Percentiles rank a stretch among this genome's conserved stretches.
Conservation (phyloP, 2,329 filamentous ascomycete genomes). For the Penicillium griseofulvum region DNA sequence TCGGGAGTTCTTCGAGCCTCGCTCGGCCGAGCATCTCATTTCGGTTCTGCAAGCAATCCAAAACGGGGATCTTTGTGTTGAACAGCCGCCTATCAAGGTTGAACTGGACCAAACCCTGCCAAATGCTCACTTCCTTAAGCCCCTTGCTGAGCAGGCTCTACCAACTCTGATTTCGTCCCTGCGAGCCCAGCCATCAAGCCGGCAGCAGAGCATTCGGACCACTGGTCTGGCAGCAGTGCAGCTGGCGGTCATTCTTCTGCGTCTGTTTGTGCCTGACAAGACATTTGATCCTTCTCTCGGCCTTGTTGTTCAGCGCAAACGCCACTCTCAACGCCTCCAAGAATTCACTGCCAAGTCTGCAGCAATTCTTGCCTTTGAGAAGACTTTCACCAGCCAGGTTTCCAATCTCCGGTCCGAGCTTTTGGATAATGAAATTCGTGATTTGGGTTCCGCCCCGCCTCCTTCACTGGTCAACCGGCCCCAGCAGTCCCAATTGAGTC, state of each 20-base stretch:
- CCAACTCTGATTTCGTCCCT: slow-evolving; percentile 30
- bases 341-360: slow-evolving; percentile 58
- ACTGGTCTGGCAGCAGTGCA: slow-evolving; percentile 69
- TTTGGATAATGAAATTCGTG: slow-evolving; percentile 60
- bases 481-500: slow-evolving; percentile 61
- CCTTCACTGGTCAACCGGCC: slow-evolving; percentile 71
- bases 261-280: slow-evolving; percentile 80
- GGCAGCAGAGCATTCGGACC: slow-evolving; percentile 28
- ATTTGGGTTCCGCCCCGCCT: slow-evolving; percentile 65
- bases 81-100: slow-evolving; percentile 13
- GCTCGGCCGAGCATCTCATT: slow-evolving; percentile 26
- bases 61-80: slow-evolving; percentile 17
- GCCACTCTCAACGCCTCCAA: slow-evolving; percentile 56
- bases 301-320: slow-evolving; percentile 61
- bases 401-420: slow-evolving; percentile 65
- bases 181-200: slow-evolving; percentile 7
- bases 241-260: slow-evolving; percentile 70
- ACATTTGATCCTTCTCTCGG: slow-evolving; percentile 75
- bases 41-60: slow-evolving; percentile 26
- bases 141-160: slow-evolving; percentile 30
- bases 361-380: slow-evolving; percentile 65
- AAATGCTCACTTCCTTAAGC: slow-evolving; percentile 37
- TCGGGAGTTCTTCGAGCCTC: slow-evolving; percentile 32
- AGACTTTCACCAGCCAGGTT: slow-evolving; percentile 63
- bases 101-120: slow-evolving; percentile 22